Percentiles rank a stretch among this genome's conserved stretches.
These are phyloP conservation scores for Pythium vanterpoolii DNA, from an alignment of 352 stramenopile species.

Conservation along the genomic window DNA sequence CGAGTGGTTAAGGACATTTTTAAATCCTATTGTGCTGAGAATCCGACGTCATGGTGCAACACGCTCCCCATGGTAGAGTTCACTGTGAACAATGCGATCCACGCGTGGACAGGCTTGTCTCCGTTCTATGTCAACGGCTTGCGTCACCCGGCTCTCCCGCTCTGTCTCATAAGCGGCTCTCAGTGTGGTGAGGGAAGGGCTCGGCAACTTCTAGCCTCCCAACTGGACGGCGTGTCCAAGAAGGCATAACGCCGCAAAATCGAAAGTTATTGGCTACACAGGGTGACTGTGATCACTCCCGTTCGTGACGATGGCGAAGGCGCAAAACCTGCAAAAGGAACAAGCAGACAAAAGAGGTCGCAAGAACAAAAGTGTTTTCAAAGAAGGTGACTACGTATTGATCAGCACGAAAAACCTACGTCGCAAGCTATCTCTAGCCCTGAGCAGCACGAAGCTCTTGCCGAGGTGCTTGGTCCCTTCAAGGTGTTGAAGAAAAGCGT, in stretches of 20 bases:
- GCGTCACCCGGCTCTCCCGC: constrained; percentile 5
- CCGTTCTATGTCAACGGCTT: constrained; percentile 20
- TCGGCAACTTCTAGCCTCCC: constrained; percentile 10
- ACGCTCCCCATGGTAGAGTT: constrained; percentile 16
- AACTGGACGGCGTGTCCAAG: not conserved
- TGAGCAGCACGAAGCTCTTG: too few relatives aligned
- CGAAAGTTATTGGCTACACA: not conserved
- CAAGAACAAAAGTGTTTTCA: too few relatives aligned
- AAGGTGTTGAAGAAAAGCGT: too few relatives aligned
- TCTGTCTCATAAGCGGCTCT: constrained; percentile 2
- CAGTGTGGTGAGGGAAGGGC: constrained; percentile 13
- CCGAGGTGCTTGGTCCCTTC: too few relatives aligned
- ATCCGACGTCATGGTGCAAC: not conserved
- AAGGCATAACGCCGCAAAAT: not conserved
- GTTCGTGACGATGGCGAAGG: too few relatives aligned
- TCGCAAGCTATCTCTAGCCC: too few relatives aligned
- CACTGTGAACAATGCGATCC: constrained; percentile 14
- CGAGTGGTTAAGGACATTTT: constrained; percentile 18
- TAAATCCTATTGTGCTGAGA: not conserved
- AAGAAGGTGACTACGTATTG: too few relatives aligned
- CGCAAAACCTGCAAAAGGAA: too few relatives aligned
- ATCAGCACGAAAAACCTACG: too few relatives aligned
- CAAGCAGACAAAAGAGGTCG: too few relatives aligned
- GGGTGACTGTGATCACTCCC: not conserved
- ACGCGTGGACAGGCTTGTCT: constrained; percentile 9